Evolutionary conservation across 495 filamentous ascomycete genomes (phyloP).

Genomic region (Xylaria grammica): DNA sequence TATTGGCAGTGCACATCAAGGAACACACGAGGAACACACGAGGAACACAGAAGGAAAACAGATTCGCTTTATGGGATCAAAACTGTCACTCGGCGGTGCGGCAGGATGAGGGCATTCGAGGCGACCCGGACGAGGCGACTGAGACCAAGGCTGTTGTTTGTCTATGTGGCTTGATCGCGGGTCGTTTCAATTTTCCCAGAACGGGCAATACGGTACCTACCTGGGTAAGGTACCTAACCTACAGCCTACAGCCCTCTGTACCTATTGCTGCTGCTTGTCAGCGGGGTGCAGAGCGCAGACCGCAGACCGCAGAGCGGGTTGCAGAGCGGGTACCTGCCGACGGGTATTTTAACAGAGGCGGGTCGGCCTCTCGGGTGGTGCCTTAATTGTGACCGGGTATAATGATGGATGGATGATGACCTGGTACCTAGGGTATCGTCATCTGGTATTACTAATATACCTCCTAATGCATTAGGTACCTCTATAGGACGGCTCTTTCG

Average conservation of each 20-base stretch:
- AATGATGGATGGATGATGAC: no score
- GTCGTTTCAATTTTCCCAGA: background rate
- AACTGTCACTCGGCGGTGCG: no score
- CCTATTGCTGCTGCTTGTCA: background rate
- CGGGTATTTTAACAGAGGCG: slow-evolving; percentile 17
- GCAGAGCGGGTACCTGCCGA: slow-evolving; percentile 25
- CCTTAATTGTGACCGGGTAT: background rate
- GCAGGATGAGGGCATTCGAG: no score
- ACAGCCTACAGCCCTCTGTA: background rate
- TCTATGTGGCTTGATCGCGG: slow-evolving; percentile 26
- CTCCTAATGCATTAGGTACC: no score
- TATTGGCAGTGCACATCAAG: slow-evolving; percentile 2
- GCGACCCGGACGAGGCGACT: background rate
- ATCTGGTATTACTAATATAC: no score
- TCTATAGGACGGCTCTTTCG: no score
- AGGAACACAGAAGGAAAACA: no score
- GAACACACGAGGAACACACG: no score
- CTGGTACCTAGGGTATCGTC: slow-evolving; percentile 2
- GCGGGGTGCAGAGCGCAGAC: background rate
- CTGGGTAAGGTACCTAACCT: slow-evolving; percentile 5
- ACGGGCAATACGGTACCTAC: background rate
- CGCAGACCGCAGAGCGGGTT: slow-evolving; percentile 1
- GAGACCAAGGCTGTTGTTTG: background rate
- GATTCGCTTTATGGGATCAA: no score
- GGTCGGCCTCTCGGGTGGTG: no score